Evolutionary conservation across 306 rosid species (phyloP).

Genomic region (Citrullus colocynthis): DNA sequence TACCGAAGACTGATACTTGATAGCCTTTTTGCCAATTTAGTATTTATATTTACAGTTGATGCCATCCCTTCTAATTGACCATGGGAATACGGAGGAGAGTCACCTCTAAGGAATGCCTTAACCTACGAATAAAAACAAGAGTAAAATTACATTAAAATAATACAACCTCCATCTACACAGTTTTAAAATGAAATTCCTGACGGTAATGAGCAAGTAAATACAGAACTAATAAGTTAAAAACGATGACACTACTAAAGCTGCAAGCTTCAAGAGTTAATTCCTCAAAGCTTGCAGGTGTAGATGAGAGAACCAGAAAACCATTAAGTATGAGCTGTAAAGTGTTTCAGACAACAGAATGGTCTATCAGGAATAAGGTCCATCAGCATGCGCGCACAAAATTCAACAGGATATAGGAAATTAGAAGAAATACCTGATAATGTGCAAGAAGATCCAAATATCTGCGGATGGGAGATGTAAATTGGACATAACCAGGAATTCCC

Average conservation of each 20-base stretch:
- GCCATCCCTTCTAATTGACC: conserved; percentile 81
- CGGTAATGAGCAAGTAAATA: neutral
- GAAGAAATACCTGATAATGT: conserved; percentile 68
- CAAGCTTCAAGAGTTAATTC: neutral
- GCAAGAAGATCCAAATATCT: conserved; percentile 95
- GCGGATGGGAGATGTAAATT: conserved; percentile 97
- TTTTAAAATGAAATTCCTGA: neutral
- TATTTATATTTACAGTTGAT: conserved; percentile 41
- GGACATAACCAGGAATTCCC: conserved; percentile 90
- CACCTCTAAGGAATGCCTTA: conserved; percentile 71
- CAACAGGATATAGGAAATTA: neutral
- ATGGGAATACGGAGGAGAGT: conserved; percentile 60
- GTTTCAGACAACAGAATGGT: neutral
- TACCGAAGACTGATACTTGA: conserved; percentile 60
- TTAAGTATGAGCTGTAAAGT: neutral
- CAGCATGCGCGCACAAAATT: too few relatives aligned
- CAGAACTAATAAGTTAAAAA: neutral
- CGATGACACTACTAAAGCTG: neutral
- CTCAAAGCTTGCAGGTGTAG: neutral
- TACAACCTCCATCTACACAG: neutral
- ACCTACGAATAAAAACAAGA: conserved; percentile 26
- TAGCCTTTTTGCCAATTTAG: conserved; percentile 61
- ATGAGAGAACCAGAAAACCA: neutral
- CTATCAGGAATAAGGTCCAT: neutral
- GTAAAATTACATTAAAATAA: neutral